Conservation (phyloP, 768 basidiomycete species). For the Sporobolomyces roseus region DNA sequence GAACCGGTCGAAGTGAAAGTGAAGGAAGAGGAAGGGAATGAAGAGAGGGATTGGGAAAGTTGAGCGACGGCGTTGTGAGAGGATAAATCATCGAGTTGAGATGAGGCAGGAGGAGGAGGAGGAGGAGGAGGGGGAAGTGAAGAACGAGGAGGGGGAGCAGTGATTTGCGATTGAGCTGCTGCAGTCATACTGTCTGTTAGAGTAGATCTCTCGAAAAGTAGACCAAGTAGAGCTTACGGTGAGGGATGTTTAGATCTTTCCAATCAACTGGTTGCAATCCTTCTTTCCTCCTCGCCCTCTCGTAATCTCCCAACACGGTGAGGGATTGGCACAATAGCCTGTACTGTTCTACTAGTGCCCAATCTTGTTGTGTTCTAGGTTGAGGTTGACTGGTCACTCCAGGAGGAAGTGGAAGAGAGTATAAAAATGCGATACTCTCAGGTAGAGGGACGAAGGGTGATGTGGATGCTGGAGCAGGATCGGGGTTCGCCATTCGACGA, state of each 20-base stretch:
- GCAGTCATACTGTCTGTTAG: too few relatives aligned
- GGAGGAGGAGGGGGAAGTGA: not conserved
- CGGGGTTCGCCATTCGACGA: not conserved
- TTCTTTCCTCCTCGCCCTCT: slow-evolving; percentile 6
- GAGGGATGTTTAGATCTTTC: slow-evolving; percentile 3
- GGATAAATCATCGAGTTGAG: not conserved
- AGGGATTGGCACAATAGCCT: slow-evolving; percentile 23
- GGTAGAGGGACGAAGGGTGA: slow-evolving; percentile 10
- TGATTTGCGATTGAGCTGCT: too few relatives aligned
- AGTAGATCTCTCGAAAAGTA: too few relatives aligned
- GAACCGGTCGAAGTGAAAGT: slow-evolving; percentile 12
- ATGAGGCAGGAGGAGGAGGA: not conserved
- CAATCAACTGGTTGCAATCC: slow-evolving; percentile 2
- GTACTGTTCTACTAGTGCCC: slow-evolving; percentile 40
- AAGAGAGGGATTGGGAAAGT: slow-evolving; percentile 5
- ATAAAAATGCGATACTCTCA: slow-evolving; percentile 22
- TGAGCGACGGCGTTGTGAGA: slow-evolving; percentile 12
- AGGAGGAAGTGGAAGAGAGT: slow-evolving; percentile 32
- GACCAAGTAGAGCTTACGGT: too few relatives aligned
- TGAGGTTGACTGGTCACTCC: slow-evolving; percentile 4
- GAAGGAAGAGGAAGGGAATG: slow-evolving; percentile 15
- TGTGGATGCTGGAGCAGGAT: not conserved
- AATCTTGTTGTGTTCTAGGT: slow-evolving; percentile 16
- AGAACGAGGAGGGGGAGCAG: not conserved
- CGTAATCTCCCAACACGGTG: slow-evolving; percentile 13